Conservation (phyloP, 768 basidiomycete genomes). For the Lactarius deliciosus region DNA sequence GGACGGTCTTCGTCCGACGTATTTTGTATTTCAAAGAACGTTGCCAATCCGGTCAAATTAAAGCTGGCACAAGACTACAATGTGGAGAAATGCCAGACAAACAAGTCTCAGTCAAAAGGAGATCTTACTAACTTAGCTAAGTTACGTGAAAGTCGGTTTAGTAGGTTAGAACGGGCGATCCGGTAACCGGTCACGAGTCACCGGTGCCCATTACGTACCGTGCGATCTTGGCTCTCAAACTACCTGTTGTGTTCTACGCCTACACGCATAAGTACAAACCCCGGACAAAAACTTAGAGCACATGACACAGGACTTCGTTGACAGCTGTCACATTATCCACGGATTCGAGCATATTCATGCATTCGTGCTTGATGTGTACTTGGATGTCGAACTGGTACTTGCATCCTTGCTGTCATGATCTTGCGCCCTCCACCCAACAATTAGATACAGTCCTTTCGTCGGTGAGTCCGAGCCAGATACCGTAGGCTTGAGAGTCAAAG, state of each 20-base stretch:
- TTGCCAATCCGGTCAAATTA: not conserved
- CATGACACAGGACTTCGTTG: not conserved
- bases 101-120: too few relatives aligned
- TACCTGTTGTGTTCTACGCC: not conserved
- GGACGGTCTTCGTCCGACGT: not conserved
- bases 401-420: not conserved
- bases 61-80: too few relatives aligned
- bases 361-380: too few relatives aligned
- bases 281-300: not conserved
- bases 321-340: not conserved
- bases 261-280: not conserved
- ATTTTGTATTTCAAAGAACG: not conserved
- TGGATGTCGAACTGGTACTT: not conserved
- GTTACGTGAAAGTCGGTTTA: too few relatives aligned
- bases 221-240: not conserved
- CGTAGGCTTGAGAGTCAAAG: not conserved
- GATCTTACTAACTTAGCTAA: too few relatives aligned
- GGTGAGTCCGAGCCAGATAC: not conserved
- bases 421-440: not conserved
- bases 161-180: not conserved
- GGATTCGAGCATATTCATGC: not conserved
- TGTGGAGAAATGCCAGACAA: not conserved
- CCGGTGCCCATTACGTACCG: not conserved
- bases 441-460: not conserved
- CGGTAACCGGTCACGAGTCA: not conserved